Percentiles rank a stretch among this genome's conserved stretches.
These are phyloP conservation scores for Kingdonia uniflora DNA, from an alignment of 164 flowering plant genomes.

Conservation along the genomic window DNA sequence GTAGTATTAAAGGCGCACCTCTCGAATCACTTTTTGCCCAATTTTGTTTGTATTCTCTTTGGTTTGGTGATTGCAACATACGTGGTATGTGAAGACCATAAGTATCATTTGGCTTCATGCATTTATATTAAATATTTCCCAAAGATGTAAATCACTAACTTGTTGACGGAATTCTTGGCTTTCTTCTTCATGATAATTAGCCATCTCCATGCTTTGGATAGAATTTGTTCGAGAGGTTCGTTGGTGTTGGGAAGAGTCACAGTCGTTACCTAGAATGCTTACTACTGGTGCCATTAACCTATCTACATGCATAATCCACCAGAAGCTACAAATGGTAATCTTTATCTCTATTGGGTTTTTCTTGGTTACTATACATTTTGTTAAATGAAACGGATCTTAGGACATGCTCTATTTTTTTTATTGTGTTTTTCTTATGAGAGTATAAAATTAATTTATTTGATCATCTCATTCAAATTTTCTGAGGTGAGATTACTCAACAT, in stretches of 20 bases:
- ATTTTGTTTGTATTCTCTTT: constrained; percentile 76
- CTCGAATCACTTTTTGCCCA: constrained; percentile 84
- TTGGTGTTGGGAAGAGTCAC: constrained; percentile 98
- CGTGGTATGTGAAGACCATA: constrained; percentile 50
- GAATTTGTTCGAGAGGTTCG: constrained; percentile 97
- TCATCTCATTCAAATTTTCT: too few relatives aligned
- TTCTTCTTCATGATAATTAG: constrained; percentile 28
- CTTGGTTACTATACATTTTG: too few relatives aligned
- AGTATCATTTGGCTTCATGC: not conserved
- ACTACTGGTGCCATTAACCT: constrained; percentile 56
- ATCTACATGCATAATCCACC: constrained; percentile 80
- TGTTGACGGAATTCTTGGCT: not conserved
- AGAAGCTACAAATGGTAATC: constrained; percentile 89
- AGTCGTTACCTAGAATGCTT: constrained; percentile 74
- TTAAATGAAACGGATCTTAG: too few relatives aligned
- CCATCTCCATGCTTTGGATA: constrained; percentile 86
- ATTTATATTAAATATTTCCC: not conserved
- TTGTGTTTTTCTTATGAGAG: too few relatives aligned
- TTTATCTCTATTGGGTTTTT: not conserved
- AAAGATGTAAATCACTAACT: not conserved
- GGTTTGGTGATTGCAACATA: constrained; percentile 91
- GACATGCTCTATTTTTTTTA: too few relatives aligned
- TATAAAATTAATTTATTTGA: too few relatives aligned
- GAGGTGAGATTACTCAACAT: too few relatives aligned
- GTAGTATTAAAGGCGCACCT: constrained; percentile 85